Conservation (phyloP, 352 stramenopile species). For the Pythium aquatile region DNA sequence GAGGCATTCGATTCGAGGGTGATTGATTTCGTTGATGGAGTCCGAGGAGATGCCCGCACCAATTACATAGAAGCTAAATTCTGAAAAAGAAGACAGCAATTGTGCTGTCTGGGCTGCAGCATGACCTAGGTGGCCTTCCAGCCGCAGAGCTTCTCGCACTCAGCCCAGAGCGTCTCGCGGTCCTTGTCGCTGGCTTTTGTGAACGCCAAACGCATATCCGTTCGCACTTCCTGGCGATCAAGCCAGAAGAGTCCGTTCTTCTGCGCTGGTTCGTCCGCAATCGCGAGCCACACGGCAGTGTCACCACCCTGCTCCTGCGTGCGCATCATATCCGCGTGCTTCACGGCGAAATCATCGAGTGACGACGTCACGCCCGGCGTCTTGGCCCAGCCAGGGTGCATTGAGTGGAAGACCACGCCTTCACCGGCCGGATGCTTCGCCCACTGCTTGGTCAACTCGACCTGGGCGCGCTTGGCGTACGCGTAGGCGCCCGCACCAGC, state of each 20-base stretch:
- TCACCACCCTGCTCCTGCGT: slow-evolving; percentile 40
- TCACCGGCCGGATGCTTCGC: slow-evolving; percentile 29
- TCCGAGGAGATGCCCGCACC: background rate
- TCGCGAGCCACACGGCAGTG: slow-evolving; percentile 50
- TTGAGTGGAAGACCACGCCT: slow-evolving; percentile 46
- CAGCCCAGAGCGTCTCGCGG: slow-evolving; percentile 34
- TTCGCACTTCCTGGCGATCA: slow-evolving; percentile 38
- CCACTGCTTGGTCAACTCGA: slow-evolving; percentile 50
- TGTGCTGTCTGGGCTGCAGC: background rate
- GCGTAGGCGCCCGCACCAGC: slow-evolving; percentile 39
- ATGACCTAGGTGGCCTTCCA: slow-evolving; percentile 19
- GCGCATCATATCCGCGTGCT: slow-evolving; percentile 49
- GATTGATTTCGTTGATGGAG: background rate
- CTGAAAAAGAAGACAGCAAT: background rate
- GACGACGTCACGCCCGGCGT: slow-evolving; percentile 41
- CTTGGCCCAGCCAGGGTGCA: slow-evolving; percentile 51
- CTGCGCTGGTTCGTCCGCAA: slow-evolving; percentile 34
- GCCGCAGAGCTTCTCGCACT: slow-evolving; percentile 36
- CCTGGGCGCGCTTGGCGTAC: slow-evolving; percentile 48
- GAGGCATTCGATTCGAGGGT: background rate
- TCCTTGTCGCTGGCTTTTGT: slow-evolving; percentile 45
- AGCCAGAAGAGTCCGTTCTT: slow-evolving; percentile 49
- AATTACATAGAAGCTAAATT: background rate
- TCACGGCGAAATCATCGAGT: slow-evolving; percentile 38
- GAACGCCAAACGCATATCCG: slow-evolving; percentile 41